Evolutionary conservation across 2,329 filamentous ascomycete species (phyloP).

Genomic region (Juglanconis oblonga): DNA sequence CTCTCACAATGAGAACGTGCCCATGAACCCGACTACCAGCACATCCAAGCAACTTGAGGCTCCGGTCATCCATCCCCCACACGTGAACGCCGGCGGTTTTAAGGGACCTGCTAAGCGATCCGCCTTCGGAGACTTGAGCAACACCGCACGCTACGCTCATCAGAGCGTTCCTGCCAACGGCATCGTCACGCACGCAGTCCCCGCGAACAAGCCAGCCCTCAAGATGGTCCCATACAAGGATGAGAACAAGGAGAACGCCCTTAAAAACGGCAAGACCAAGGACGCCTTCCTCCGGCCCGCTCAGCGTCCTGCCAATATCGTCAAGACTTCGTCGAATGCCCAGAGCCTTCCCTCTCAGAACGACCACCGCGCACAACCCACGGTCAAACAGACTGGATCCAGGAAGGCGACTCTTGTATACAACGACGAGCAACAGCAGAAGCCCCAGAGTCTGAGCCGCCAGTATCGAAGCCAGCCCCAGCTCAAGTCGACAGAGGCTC

Average conservation of each 20-base stretch:
- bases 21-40: slow-evolving; percentile 3
- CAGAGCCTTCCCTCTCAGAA: not conserved
- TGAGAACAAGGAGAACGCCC: slow-evolving; percentile 44
- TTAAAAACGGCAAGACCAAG: slow-evolving; percentile 26
- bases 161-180: slow-evolving; percentile 32
- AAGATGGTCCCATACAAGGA: slow-evolving; percentile 24
- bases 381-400: slow-evolving; percentile 6
- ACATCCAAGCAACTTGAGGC: slow-evolving; percentile 5
- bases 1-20: slow-evolving; percentile 65
- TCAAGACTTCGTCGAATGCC: slow-evolving; percentile 17
- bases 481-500: slow-evolving; percentile 40
- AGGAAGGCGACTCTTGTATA: slow-evolving; percentile 28
- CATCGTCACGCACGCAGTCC: slow-evolving; percentile 26
- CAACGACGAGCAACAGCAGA: slow-evolving; percentile 27
- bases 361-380: slow-evolving; percentile 2
- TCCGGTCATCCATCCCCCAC: slow-evolving; percentile 23
- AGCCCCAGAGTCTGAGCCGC: slow-evolving; percentile 29
- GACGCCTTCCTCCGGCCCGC: slow-evolving; percentile 38
- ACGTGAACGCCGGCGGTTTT: slow-evolving; percentile 49
- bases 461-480: slow-evolving; percentile 55
- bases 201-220: slow-evolving; percentile 28
- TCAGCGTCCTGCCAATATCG: slow-evolving; percentile 24
- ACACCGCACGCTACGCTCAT: slow-evolving; percentile 46
- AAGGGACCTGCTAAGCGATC: slow-evolving; percentile 71
- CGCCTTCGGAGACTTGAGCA: slow-evolving; percentile 81